Evolutionary conservation across 495 filamentous ascomycete species (phyloP).

Genomic region (Xylaria scruposa): DNA sequence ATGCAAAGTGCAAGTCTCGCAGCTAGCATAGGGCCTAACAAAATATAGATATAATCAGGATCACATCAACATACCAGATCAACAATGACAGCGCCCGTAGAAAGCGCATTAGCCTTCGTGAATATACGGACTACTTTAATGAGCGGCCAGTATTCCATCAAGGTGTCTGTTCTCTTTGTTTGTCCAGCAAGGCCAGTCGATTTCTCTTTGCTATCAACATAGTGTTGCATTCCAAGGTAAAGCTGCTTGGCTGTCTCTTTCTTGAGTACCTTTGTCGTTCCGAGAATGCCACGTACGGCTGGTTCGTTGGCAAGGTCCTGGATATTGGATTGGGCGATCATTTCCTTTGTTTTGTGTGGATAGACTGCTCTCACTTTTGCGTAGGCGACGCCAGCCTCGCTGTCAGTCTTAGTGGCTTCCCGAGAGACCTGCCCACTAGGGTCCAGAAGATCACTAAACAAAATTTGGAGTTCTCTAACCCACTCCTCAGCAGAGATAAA

Average conservation of each 20-base stretch:
- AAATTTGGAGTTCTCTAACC: slow-evolving; percentile 57
- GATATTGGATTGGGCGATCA: slow-evolving; percentile 47
- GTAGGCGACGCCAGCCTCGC: slow-evolving; percentile 64
- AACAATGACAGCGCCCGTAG: slow-evolving; percentile 69
- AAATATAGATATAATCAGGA: background rate
- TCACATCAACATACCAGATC: slow-evolving; percentile 57
- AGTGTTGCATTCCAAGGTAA: slow-evolving; percentile 34
- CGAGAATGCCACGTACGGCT: slow-evolving; percentile 55
- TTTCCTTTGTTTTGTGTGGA: slow-evolving; percentile 59
- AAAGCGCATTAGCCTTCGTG: slow-evolving; percentile 60
- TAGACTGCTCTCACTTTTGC: slow-evolving; percentile 72
- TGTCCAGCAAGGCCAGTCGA: slow-evolving; percentile 1
- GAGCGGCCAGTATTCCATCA: slow-evolving; percentile 69
- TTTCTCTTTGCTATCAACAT: slow-evolving; percentile 46
- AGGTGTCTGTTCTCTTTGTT: slow-evolving; percentile 36
- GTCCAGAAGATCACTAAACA: slow-evolving; percentile 64
- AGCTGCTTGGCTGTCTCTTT: slow-evolving; percentile 38
- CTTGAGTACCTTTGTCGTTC: slow-evolving; percentile 51
- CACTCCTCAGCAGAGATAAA: slow-evolving; percentile 66
- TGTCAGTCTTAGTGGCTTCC: slow-evolving; percentile 53
- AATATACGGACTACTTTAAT: slow-evolving; percentile 70
- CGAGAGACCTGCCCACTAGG: slow-evolving; percentile 46
- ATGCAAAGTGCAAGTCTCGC: background rate
- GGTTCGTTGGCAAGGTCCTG: slow-evolving; percentile 47
- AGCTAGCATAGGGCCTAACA: background rate